These are phyloP conservation scores for Lipomyces spencermartinsiae DNA, from an alignment of 805 yeast genomes.

Conservation along the genomic window DNA sequence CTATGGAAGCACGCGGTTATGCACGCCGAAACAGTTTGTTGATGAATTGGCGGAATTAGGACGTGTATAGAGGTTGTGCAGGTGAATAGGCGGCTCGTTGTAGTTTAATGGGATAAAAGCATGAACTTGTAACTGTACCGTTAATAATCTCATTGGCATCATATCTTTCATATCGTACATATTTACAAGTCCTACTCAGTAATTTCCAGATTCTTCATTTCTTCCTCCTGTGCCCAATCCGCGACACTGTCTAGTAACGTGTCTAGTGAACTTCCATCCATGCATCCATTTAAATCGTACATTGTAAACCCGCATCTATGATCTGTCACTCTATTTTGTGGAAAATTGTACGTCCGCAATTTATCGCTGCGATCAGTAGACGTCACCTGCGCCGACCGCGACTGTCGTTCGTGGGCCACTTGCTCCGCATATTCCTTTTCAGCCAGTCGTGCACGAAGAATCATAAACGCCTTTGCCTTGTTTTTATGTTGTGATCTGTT, in stretches of 20 bases:
- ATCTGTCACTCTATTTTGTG: constrained; percentile 92
- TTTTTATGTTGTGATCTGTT: constrained; percentile 94
- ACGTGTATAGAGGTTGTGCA: not conserved
- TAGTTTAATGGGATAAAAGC: not conserved
- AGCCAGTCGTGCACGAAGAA: constrained; percentile 82
- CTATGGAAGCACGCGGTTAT: constrained; percentile 84
- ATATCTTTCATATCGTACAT: constrained; percentile 2
- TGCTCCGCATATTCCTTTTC: constrained; percentile 73
- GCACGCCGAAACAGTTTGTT: constrained; percentile 73
- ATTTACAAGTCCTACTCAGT: constrained; percentile 13
- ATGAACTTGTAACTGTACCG: not conserved
- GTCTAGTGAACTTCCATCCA: constrained; percentile 58
- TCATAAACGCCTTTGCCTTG: constrained; percentile 87
- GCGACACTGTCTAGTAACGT: constrained; percentile 29
- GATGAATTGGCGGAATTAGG: constrained; percentile 63
- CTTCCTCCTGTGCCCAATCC: constrained; percentile 37
- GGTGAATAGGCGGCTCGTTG: not conserved
- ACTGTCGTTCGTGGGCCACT: constrained; percentile 66
- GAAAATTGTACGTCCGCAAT: constrained; percentile 89
- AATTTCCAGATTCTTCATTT: constrained; percentile 23
- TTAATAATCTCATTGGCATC: not conserved
- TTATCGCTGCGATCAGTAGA: constrained; percentile 92
- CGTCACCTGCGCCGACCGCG: constrained; percentile 82
- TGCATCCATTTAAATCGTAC: constrained; percentile 73
- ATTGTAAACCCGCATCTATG: constrained; percentile 84